phyloP scores from a whole-genome alignment of 257 asterid species.

The Solanum infundibuliforme region DNA sequence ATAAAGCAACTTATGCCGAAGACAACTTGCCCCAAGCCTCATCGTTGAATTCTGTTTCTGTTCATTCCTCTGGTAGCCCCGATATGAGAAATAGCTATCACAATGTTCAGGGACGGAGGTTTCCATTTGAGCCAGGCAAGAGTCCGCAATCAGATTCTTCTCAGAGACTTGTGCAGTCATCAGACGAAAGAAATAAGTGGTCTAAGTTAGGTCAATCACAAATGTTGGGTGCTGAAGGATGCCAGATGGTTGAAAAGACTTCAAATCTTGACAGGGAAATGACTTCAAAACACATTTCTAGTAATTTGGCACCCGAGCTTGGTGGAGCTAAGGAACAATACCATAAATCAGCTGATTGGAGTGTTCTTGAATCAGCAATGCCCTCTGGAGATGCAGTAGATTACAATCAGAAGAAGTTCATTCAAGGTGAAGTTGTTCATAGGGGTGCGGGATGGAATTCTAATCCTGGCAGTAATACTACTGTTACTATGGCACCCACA shows the following conservation, averaged over 20 bases:
- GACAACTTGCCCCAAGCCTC: slow-evolving; percentile 18
- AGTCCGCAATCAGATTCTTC: slow-evolving; percentile 22
- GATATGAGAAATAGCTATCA: slow-evolving; percentile 19
- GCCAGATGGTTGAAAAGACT: slow-evolving; percentile 25
- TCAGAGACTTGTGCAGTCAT: slow-evolving; percentile 23
- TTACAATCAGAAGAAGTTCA: slow-evolving; percentile 21
- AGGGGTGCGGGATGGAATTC: slow-evolving; percentile 35
- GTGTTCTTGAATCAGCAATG: slow-evolving; percentile 28
- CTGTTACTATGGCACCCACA: slow-evolving; percentile 23
- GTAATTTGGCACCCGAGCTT: slow-evolving; percentile 26
- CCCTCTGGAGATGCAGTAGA: slow-evolving; percentile 33
- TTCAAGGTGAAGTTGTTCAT: slow-evolving; percentile 33
- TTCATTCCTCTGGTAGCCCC: slow-evolving; percentile 11
- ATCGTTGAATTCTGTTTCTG: slow-evolving; percentile 27
- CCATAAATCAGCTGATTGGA: slow-evolving; percentile 39
- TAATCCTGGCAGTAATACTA: slow-evolving; percentile 26
- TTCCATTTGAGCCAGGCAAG: slow-evolving; percentile 25
- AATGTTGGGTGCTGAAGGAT: slow-evolving; percentile 27
- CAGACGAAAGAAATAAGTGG: slow-evolving; percentile 36
- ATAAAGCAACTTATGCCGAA: slow-evolving; percentile 16
- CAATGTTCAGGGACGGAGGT: slow-evolving; percentile 23
- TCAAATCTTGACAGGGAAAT: slow-evolving; percentile 31
- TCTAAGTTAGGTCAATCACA: slow-evolving; percentile 18
- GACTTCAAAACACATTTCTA: slow-evolving; percentile 11
- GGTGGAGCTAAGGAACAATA: slow-evolving; percentile 24